Evolutionary conservation across 495 filamentous ascomycete genomes (phyloP), one percentile per base, ranked within the genome.

Genomic region (Xanthoparmelia taractica): DNA sequence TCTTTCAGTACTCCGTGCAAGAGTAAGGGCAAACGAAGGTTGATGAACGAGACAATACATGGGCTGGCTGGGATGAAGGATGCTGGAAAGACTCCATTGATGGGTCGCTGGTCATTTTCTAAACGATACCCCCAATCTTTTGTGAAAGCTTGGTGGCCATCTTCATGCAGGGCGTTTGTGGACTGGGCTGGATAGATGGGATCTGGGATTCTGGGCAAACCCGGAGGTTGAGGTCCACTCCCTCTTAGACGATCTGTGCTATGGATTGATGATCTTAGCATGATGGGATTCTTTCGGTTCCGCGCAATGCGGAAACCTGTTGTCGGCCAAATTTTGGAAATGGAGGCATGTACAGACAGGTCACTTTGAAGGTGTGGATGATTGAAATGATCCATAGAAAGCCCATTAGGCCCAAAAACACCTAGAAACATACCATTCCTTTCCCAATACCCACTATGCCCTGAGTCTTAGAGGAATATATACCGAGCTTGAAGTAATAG

Each of bases 101-200:
- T 27, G 40, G 13, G 34, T 20, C 3, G 54, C 25, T 58, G 61
- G 54, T 50, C 38, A 34, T 25, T 29, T 41, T 48, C 54, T 54
- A 63, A 31, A 67, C 57, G 63, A 67, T 67, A 67, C 65, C 65
- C 65, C 61, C 34, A 50, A 47, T 57, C 25, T 61, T 63, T 1
- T 38, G 55, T 20, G n/a, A 23, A 47, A 62, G 64, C 54, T 33
- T 48, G 31, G 41, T 31, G 55, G 41, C 55, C 40, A 59, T 43
- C 34, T 38, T 31, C 50, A 52, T 57, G 57, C 58, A 50, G 64
- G 61, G 65, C 62, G 65, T 64, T 67, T 58, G 62, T 45, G 36
- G 48, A 56, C n/a, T 37, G 29, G 18, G 29, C 15, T 29, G 37
- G 47, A 62, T 54, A 55, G 38, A n/a, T 61, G 18, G 23, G 52